Percentiles rank a stretch among this genome's conserved stretches.
These are phyloP conservation scores for Azolla pinnata DNA, from an alignment of 75 land plant genomes.

Conservation along the genomic window DNA sequence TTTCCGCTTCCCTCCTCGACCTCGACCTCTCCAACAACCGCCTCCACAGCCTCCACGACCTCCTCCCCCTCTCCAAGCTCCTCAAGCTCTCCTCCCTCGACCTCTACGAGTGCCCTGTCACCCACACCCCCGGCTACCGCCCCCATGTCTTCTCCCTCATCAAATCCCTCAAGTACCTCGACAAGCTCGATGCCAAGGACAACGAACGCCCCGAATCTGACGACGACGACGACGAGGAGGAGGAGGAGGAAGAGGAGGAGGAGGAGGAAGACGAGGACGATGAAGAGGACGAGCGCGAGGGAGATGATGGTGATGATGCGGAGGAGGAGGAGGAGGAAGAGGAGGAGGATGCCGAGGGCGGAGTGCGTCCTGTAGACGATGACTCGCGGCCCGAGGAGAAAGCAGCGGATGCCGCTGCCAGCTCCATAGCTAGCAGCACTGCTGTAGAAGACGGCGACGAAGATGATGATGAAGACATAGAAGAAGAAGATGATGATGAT, in stretches of 20 bases:
- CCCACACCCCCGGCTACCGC: constrained; percentile 26
- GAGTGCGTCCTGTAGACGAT: constrained; percentile 19
- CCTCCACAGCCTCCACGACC: constrained; percentile 29
- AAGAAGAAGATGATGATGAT: constrained; percentile 20
- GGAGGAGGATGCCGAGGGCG: constrained; percentile 21
- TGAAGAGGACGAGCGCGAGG: constrained; percentile 22
- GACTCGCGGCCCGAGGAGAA: constrained; percentile 21
- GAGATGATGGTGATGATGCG: constrained; percentile 18
- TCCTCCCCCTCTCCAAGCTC: constrained; percentile 29
- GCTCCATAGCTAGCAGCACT: too few relatives aligned
- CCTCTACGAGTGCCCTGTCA: constrained; percentile 44
- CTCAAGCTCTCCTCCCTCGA: constrained; percentile 29
- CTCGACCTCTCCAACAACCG: constrained; percentile 39
- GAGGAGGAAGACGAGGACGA: constrained; percentile 30
- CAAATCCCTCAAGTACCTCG: constrained; percentile 33
- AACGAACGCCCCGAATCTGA: constrained; percentile 43
- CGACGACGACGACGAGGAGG: constrained; percentile 31
- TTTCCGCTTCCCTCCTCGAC: constrained; percentile 29
- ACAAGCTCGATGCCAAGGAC: constrained; percentile 31
- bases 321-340: constrained; percentile 19
- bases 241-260: constrained; percentile 29
- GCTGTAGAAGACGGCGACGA: constrained; percentile 31
- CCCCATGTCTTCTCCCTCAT: constrained; percentile 28
- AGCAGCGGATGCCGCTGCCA: too few relatives aligned
- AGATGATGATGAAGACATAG: constrained; percentile 25